phyloP scores from a whole-genome alignment of 257 asterid species.

The Fraxinus pennsylvanica region DNA sequence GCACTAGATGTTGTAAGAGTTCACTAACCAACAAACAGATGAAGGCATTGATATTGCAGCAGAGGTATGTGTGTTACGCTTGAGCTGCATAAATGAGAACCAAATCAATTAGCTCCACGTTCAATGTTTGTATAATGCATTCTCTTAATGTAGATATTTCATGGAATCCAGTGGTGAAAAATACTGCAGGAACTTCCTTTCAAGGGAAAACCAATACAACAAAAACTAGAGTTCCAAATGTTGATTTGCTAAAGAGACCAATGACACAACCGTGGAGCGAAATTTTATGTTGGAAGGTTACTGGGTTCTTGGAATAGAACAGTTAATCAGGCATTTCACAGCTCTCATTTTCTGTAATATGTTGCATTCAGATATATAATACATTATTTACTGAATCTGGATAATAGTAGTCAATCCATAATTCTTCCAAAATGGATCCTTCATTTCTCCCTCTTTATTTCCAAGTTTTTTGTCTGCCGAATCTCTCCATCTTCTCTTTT shows the following conservation, averaged over 20 bases:
- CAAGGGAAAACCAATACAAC: not conserved
- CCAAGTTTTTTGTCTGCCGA: not conserved
- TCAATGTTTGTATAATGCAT: not conserved
- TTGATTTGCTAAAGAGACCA: not conserved
- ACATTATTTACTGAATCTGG: not conserved
- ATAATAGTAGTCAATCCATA: not conserved
- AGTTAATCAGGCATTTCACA: not conserved
- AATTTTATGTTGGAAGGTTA: not conserved
- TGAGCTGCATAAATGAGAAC: conserved; percentile 52
- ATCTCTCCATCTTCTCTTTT: not conserved
- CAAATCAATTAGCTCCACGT: not conserved
- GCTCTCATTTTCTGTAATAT: not conserved
- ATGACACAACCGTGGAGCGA: not conserved
- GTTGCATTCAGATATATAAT: not conserved
- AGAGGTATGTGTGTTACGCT: conserved; percentile 28
- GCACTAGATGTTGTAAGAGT: conserved; percentile 10
- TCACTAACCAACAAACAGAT: conserved; percentile 77
- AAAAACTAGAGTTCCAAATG: not conserved
- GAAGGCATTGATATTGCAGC: conserved; percentile 63
- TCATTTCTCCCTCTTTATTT: not conserved
- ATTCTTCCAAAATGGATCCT: not conserved
- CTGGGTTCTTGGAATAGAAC: not conserved
- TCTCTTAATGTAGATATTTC: not conserved
- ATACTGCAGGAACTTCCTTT: not conserved
- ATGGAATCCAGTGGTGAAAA: not conserved